Base-by-base conservation (phyloP, 2,329 filamentous ascomycete genomes). In the Trichoderma arundinaceum region DNA sequence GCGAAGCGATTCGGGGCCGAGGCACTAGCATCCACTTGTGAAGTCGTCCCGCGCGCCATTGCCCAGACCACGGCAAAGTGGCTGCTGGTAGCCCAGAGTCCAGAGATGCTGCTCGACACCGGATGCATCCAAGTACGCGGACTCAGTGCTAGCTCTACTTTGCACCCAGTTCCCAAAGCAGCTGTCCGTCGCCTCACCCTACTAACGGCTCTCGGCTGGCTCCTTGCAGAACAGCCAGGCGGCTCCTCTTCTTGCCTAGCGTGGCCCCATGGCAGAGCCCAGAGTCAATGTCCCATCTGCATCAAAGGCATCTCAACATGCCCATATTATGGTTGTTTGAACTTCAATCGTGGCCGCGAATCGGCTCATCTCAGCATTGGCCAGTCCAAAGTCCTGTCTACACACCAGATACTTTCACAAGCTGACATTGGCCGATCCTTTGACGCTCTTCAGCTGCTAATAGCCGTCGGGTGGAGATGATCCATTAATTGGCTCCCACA, bases 1-100 rank as follows among this genome's bases (percentile, higher is more conserved):
- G 62, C 60, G 35, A 35, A 39, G 38, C 28, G 41, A 66, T 28
- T 28, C 22, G 22, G 19, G 22, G 53, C 44, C 35, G 46, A 43
- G 41, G 46, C 44, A 54, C 49, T 63, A 63, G 49, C 28, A 12
- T 53, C 48, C 60, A 33, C 60, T 54, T 22, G 60, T 39, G 39
- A 63, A 54, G 49, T 53, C 60, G 17, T 63, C 60, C 60, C 60
- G 60, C 49, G 60, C 49, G 60, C 49, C 49, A 63, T 22, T 28
- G 33, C 49, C 28, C 49, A 46, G 39, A 19, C 60, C 48, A 53
- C 28, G 60, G 44, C 48, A 53, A 51, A 28, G 59, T 53, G 38
- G 49, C 41, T 41, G 58, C 44, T 6, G 7, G 10, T 41, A 17
- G 19, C 28, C 19, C 19, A 19, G 33, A 39, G 52, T 35, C 52